Percentiles rank a stretch among this genome's conserved stretches.
These are phyloP conservation scores for Diddensiella santjacobensis DNA, from an alignment of 805 yeast species.

Conservation along the genomic window DNA sequence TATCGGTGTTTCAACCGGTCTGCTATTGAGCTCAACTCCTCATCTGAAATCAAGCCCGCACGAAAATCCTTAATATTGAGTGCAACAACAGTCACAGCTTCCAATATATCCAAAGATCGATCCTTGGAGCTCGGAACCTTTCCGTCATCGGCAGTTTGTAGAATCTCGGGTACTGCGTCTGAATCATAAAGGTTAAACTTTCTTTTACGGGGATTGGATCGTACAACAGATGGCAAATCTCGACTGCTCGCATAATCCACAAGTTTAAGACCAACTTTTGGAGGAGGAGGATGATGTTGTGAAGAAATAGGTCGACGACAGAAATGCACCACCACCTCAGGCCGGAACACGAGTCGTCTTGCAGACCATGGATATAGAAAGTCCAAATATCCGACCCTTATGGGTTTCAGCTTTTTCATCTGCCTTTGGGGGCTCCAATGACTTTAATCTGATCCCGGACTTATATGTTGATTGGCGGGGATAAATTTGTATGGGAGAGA, in stretches of 20 bases:
- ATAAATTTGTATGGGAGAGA: too few relatives aligned
- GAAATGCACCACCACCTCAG: background rate
- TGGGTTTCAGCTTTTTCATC: background rate
- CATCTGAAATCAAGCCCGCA: background rate
- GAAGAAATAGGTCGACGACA: background rate
- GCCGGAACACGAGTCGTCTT: background rate
- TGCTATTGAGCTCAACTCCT: background rate
- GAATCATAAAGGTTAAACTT: slow-evolving; percentile 3
- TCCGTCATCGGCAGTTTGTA: background rate
- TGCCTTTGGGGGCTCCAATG: too few relatives aligned
- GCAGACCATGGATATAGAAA: slow-evolving; percentile 2
- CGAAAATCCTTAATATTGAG: slow-evolving; percentile 3
- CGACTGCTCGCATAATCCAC: slow-evolving; percentile 15
- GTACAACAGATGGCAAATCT: slow-evolving; percentile 7
- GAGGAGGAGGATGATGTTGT: background rate
- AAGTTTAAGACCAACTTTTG: slow-evolving; percentile 7
- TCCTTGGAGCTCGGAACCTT: background rate
- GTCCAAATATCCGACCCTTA: slow-evolving; percentile 3
- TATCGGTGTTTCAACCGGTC: background rate
- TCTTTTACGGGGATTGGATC: background rate
- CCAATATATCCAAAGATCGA: slow-evolving; percentile 6
- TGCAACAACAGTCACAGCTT: slow-evolving; percentile 14
- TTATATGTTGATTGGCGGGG: too few relatives aligned
- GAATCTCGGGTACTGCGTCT: slow-evolving; percentile 3
- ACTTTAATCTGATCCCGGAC: too few relatives aligned